Evolutionary conservation across 371 early-diverging fungal species (phyloP), one percentile per base, ranked within the genome.

Genomic region (Mucor piriformis): DNA sequence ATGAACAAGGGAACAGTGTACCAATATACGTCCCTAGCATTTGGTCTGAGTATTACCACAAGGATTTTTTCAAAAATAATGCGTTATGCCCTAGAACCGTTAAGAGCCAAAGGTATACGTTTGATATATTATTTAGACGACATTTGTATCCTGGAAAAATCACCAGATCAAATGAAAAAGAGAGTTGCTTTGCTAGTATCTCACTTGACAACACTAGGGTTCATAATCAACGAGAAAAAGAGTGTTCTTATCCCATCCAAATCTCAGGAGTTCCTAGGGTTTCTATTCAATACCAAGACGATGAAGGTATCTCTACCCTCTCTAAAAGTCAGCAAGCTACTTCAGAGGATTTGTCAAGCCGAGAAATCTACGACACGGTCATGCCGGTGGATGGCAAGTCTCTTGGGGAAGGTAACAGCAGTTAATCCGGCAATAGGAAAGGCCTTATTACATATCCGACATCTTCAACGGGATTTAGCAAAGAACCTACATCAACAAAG

Each of bases 61-160:
- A 21, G 64, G 3, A 33, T 63, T 0, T 63, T 57, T 37, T 49
- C 54, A 11, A 23, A 44, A 53, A 27, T 23, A n/a, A n/a, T n/a
- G n/a, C n/a, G 57, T n/a, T 42, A 48, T 49, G 57, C 58, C 0
- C 34, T 51, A 33, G 57, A 57, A 52, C 24, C 44, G 0, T 20
- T 56, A 18, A 51, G 63, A 46, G 46, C 32, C 21, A 2, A 52
- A 37, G 53, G 56, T 1, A 46, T 63, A 6, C 12, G 53, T 5
- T 7, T 47, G 44, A 21, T 61, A 1, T 61, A 61, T 40, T 61
- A 55, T 25, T 27, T 61, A n/a, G 55, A 61, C 50, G 61, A 55
- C 37, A 50, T 61, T 24, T 61, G 50, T 21, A 23, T 54, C 0
- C 13, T 61, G 7, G 38, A 5, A 23, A 49, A 55, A 16, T 29